These are phyloP conservation scores for Lippia alba DNA, from an alignment of 305 asterid species.

Conservation along the genomic window DNA sequence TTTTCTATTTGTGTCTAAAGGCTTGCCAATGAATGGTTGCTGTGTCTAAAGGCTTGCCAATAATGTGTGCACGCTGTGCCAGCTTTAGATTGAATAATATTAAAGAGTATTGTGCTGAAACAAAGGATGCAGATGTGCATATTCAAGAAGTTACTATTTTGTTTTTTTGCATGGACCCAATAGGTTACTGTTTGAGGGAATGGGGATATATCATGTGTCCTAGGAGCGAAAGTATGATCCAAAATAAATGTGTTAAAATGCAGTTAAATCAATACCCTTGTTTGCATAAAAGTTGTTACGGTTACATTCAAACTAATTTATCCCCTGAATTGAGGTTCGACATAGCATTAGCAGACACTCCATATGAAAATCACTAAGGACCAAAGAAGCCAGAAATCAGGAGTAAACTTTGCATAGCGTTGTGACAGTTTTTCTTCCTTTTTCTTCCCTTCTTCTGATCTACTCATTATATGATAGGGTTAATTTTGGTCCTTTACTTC, in stretches of 20 bases:
- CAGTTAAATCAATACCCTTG: neutral
- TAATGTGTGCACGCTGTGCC: neutral
- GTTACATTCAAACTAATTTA: no score
- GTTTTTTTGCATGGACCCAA: no score
- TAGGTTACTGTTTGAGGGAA: neutral
- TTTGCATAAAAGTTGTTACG: neutral
- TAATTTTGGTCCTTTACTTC: neutral
- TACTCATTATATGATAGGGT: no score
- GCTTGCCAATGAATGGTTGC: conserved; percentile 1
- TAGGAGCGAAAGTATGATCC: neutral
- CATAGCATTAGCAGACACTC: no score
- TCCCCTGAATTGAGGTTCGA: no score
- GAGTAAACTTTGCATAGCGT: neutral
- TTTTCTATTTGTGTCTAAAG: conserved; percentile 15
- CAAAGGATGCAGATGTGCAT: conserved; percentile 9
- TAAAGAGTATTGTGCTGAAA: conserved; percentile 16
- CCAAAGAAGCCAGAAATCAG: no score
- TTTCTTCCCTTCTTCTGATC: no score
- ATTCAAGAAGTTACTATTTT: no score
- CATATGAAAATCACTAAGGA: no score
- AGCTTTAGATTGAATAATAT: conserved; percentile 11
- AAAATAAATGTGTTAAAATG: neutral
- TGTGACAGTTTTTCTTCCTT: conserved; percentile 2
- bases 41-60: conserved; percentile 6
- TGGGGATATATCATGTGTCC: neutral